Conservation (phyloP, 1,284 basidiomycete genomes). For the Pholiota adiposa region DNA sequence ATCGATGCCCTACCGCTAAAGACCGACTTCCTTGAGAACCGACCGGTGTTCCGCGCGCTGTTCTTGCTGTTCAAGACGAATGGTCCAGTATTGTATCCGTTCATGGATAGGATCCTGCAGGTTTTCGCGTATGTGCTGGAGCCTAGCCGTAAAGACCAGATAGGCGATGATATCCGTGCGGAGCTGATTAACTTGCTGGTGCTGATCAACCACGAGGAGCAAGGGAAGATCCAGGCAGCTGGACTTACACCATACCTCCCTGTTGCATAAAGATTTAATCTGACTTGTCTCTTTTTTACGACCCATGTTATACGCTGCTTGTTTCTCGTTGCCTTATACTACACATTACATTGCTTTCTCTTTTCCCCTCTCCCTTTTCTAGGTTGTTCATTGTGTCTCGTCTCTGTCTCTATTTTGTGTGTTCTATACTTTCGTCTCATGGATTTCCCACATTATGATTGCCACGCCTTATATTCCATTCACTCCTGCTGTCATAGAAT, state of each 20-base stretch:
- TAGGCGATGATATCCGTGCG: conserved; percentile 76
- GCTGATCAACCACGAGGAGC: conserved; percentile 75
- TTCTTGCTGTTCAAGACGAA: conserved; percentile 87
- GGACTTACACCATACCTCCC: conserved; percentile 65
- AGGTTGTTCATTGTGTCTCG: background rate
- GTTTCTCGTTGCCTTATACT: conserved; percentile 17
- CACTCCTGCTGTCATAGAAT: conserved; percentile 28
- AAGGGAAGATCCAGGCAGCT: conserved; percentile 76
- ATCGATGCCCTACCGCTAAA: conserved; percentile 85
- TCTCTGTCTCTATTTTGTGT: background rate
- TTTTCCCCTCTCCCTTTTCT: conserved; percentile 3
- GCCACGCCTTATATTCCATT: conserved; percentile 23
- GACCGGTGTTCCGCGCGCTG: conserved; percentile 87
- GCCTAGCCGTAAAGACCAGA: conserved; percentile 71
- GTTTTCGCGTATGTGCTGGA: conserved; percentile 89
- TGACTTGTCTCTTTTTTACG: conserved; percentile 11
- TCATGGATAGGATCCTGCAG: conserved; percentile 82
- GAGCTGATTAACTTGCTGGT: conserved; percentile 80
- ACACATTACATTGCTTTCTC: conserved; percentile 26
- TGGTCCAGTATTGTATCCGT: conserved; percentile 71
- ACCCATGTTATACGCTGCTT: conserved; percentile 4
- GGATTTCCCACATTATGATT: conserved; percentile 27
- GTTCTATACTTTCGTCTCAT: conserved; percentile 22
- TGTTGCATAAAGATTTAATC: conserved; percentile 30
- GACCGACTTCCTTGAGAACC: conserved; percentile 90